phyloP scores from a whole-genome alignment of 495 filamentous ascomycete species.

The Penicillium daleae region DNA sequence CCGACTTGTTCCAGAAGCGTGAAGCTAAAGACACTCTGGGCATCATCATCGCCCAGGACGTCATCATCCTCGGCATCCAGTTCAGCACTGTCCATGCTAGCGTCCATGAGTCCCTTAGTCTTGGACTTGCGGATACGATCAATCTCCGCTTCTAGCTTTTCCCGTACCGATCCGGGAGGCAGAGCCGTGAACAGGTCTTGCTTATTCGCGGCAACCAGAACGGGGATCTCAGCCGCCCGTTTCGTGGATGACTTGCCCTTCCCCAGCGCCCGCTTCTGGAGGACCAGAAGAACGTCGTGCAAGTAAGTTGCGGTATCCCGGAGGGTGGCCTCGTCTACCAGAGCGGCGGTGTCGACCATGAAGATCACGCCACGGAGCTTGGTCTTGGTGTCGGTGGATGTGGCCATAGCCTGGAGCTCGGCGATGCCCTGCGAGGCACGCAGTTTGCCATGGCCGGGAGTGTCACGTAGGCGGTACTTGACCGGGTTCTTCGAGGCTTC shows the following conservation, averaged over 20 bases:
- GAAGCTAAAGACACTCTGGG: slow-evolving; percentile 77
- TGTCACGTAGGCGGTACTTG: slow-evolving; percentile 81
- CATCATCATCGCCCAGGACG: slow-evolving; percentile 76
- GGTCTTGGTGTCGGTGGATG: slow-evolving; percentile 50
- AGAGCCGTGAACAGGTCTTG: slow-evolving; percentile 92
- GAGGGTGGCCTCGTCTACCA: slow-evolving; percentile 60
- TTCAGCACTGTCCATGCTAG: slow-evolving; percentile 53
- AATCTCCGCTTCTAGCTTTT: slow-evolving; percentile 79
- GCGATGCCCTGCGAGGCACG: slow-evolving; percentile 58
- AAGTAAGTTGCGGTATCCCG: slow-evolving; percentile 76
- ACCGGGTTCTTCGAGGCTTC: slow-evolving; percentile 72
- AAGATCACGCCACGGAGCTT: slow-evolving; percentile 80
- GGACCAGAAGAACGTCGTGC: slow-evolving; percentile 77
- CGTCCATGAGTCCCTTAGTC: slow-evolving; percentile 79
- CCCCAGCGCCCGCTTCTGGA: slow-evolving; percentile 74
- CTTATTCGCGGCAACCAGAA: slow-evolving; percentile 92
- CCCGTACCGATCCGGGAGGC: slow-evolving; percentile 75
- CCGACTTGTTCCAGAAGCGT: slow-evolving; percentile 77
- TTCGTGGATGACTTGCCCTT: slow-evolving; percentile 56
- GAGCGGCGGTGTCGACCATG: slow-evolving; percentile 79
- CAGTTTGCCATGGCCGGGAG: slow-evolving; percentile 93
- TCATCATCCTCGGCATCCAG: slow-evolving; percentile 72
- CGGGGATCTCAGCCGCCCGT: slow-evolving; percentile 63
- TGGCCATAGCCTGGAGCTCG: slow-evolving; percentile 45
- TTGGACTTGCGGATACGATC: slow-evolving; percentile 75